Evolutionary conservation across 1,139 yeast genomes (phyloP), one percentile per base, ranked within the genome.

Genomic region (Pichia sp.): DNA sequence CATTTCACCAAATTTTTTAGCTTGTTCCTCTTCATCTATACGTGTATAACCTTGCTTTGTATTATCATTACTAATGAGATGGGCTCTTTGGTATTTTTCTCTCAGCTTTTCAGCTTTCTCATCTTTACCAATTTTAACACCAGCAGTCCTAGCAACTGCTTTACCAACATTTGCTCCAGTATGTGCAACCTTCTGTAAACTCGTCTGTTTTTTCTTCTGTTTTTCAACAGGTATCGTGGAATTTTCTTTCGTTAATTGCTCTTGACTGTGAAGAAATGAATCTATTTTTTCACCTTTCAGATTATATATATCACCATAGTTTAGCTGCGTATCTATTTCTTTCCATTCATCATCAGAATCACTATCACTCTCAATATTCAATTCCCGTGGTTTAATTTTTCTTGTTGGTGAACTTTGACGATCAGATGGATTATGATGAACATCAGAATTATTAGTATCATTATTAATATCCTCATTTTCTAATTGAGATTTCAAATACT

Each of bases 1-100:
- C 47, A 90, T 75, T 47, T 75, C 79, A 23, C 80, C 71, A 51
- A 85, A 86, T 52, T 80, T 79, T 26, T 82, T 83, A 31, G 94
- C 95, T 60, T 92, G 97, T 48, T 78, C 83, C 55, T 89, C 95
- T 3, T 84, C 85, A 35, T 90, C 89, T 11, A 94, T 84, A 55
- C 95, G 81, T 1, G 98, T 92, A 59, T 94, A 92, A 0, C 95
- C 97, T 42, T 49, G 52, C 32, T 47, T 43, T 24, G 51, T 34
- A 39, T 34, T 47, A 38, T 51, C 52, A 10, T 36, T 34, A 36
- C 33, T 41, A 3, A 36, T 28, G 8, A 45, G 41, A 42, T 51
- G 54, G 1, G 54, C 53, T 29, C 44, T 40, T n/a, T 47, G 51
- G 28, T 50, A 42, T 28, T 40, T 41, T 42, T 49, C 40, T 20